Evolutionary conservation across 345 rosid genomes (phyloP).

Genomic region (Corchorus olitorius): DNA sequence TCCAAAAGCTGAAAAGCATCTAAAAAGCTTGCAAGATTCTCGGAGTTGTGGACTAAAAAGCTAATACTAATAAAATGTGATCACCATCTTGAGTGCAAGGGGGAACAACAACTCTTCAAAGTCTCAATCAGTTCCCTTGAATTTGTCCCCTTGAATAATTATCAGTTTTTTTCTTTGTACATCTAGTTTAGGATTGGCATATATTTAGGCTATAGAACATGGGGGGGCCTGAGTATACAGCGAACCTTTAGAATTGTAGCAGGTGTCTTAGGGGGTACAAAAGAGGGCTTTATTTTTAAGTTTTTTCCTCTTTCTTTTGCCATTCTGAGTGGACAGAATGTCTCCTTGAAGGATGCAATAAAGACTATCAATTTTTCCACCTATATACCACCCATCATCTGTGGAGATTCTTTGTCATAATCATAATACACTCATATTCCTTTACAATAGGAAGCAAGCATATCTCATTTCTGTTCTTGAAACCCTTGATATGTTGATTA

Average conservation of each 20-base stretch:
- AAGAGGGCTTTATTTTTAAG: neutral
- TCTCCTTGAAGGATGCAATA: constrained; percentile 20
- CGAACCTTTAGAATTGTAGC: neutral
- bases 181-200: neutral
- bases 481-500: neutral
- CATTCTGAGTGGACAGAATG: neutral
- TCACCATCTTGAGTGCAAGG: constrained; percentile 15
- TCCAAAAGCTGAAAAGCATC: constrained; percentile 14
- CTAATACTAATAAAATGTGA: neutral
- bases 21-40: constrained; percentile 18
- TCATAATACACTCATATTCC: neutral
- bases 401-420: neutral
- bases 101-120: constrained; percentile 4
- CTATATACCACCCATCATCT: constrained; percentile 7
- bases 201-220: neutral
- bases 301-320: neutral
- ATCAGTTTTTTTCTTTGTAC: neutral
- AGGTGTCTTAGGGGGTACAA: neutral
- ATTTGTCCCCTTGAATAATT: neutral
- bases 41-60: neutral
- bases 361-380: neutral
- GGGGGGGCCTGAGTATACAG: neutral
- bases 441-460: neutral
- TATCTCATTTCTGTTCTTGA: neutral
- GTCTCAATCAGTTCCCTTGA: neutral